phyloP scores from a whole-genome alignment of 768 basidiomycete species.

The Psilocybe cubensis region DNA sequence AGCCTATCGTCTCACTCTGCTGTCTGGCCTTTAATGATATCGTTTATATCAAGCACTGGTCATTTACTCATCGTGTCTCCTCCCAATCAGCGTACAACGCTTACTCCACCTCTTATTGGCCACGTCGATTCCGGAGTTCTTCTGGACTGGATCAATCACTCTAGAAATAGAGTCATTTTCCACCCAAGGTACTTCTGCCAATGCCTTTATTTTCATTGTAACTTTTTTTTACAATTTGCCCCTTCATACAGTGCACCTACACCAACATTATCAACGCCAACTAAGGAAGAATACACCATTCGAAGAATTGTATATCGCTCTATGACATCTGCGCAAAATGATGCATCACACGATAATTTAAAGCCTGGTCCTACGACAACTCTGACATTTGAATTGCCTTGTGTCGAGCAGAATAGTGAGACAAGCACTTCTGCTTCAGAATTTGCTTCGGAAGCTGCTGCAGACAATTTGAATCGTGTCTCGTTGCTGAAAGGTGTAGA shows the following conservation, averaged over 20 bases:
- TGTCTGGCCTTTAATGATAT: neutral
- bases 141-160: constrained; percentile 46
- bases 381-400: constrained; percentile 11
- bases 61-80: constrained; percentile 56
- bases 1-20: constrained; percentile 2
- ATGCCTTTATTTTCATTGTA: neutral
- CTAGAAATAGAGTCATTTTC: constrained; percentile 39
- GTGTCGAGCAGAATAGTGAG: no score
- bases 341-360: neutral
- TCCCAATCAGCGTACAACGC: constrained; percentile 34
- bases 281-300: constrained; percentile 8
- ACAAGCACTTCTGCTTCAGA: neutral
- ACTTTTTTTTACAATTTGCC: neutral
- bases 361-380: neutral
- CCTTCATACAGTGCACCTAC: constrained; percentile 19
- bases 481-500: constrained; percentile 12
- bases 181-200: constrained; percentile 49
- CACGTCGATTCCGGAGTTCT: constrained; percentile 23
- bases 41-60: constrained; percentile 49
- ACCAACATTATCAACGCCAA: constrained; percentile 15
- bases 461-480: neutral
- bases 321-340: neutral
- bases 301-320: constrained; percentile 17
- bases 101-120: constrained; percentile 54
- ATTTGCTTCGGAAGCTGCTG: neutral